These are phyloP conservation scores for Lojkania enalia DNA, from an alignment of 2,329 filamentous ascomycete genomes.

Conservation along the genomic window DNA sequence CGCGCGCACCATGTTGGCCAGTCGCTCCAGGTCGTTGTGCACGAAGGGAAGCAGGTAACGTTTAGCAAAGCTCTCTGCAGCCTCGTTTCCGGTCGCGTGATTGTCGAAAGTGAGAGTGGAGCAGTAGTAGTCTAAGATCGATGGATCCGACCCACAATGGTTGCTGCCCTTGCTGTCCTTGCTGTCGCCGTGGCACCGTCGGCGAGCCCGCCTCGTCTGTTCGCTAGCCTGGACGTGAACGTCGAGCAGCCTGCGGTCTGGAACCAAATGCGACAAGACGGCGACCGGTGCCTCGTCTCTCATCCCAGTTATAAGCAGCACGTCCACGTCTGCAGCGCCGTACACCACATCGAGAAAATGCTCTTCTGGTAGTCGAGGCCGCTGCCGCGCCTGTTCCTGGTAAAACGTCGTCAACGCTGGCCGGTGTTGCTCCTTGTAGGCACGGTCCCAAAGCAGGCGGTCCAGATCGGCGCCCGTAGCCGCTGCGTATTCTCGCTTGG, in stretches of 20 bases:
- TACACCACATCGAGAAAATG: conserved; percentile 56
- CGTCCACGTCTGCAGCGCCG: conserved; percentile 48
- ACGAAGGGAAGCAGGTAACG: conserved; percentile 51
- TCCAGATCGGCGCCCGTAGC: conserved; percentile 53
- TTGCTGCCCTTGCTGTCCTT: conserved; percentile 18
- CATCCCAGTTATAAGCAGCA: conserved; percentile 66
- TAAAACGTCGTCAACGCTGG: conserved; percentile 57
- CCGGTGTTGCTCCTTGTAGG: conserved; percentile 65
- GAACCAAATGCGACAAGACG: conserved; percentile 58
- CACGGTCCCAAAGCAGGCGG: conserved; percentile 57
- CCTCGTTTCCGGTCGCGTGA: conserved; percentile 47
- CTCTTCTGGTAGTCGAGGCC: conserved; percentile 54
- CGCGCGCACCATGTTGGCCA: conserved; percentile 55
- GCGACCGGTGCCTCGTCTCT: conserved; percentile 63
- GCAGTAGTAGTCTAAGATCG: conserved; percentile 34
- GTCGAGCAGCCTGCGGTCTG: conserved; percentile 58
- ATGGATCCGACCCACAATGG: conserved; percentile 22
- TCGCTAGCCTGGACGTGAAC: conserved; percentile 52
- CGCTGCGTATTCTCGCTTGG: conserved; percentile 61
- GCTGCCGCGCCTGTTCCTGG: conserved; percentile 47
- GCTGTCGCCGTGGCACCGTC: conserved; percentile 27
- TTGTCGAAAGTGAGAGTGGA: conserved; percentile 59
- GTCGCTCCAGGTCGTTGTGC: conserved; percentile 49
- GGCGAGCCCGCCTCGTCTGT: conserved; percentile 44
- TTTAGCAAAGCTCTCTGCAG: conserved; percentile 49